Base-by-base conservation (phyloP, 345 rosid species). In the Gossypium ekmanianum region DNA sequence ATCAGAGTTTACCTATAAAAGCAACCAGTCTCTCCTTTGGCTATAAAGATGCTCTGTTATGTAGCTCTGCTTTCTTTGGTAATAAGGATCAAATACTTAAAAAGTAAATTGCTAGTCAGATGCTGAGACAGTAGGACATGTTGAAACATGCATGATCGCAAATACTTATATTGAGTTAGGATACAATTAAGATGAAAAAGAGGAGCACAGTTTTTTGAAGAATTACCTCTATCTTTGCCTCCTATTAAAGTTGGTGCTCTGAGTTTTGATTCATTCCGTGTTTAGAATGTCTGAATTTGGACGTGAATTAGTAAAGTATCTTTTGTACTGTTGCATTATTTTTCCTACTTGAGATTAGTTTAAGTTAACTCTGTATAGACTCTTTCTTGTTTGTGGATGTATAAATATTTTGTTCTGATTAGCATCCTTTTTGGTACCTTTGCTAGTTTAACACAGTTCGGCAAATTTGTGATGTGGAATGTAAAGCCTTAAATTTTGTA, bases 51-150 rank as follows among this genome's bases (percentile, higher is more conserved):
- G 48, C 48, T 12, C 22, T 71, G 7, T 56, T 55, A 29, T 45
- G 39, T 29, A 22, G 39, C 56, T 43, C 11, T 14, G 56, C 22
- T 73, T 1, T 24, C 43, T 44, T 0, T 44, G 68, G 54, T 61
- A 22, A 26, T 5, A 58, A 62, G 22, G 44, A 44, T 11, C 56
- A 48, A 26, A 45, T 47, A 16, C 44, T 20, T 59, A 59, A 44
- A 24, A 61, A 24, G 13, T 59, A 24, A 44, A 59, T 73, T 65
- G 66, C 67, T 61, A 61, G 55, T 73, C 47, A 10, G 41, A 73
- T 61, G 56, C 44, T 61, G 57, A 45, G 44, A 47, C 20, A 22
- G n/a, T 24, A 17, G 56, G 11, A 59, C 44, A 5, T 59, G 41
- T 59, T 26, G 39, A 59, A 26, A 24, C 41, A 8, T 61, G 44